Base-by-base conservation (phyloP, 2,329 filamentous ascomycete species). In the Cladosporium velox region DNA sequence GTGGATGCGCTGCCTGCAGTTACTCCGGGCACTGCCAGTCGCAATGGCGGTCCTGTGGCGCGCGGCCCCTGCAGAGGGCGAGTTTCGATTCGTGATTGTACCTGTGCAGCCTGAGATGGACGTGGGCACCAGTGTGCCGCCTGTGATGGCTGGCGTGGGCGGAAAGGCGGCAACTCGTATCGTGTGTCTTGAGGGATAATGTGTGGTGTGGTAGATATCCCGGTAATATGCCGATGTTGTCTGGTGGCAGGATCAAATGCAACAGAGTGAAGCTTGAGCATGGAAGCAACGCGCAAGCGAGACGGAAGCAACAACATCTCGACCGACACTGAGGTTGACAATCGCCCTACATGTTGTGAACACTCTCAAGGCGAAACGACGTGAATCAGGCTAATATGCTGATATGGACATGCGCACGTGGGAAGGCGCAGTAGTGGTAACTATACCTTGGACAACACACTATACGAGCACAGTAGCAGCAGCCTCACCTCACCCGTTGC, bases 11-110 rank as follows among this genome's bases (percentile, higher is more conserved):
- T 60, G 59, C 30, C 26, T n/a, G 54, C 34, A 26, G 32, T 34
- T 64, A 44, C 61, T 64, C 61, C 61, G 61, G 47, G 7, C 51
- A 64, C 26, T 21, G 24, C 61, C 61, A 44, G 61, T 64, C 35
- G 49, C 49, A 57, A 30, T 24, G 14, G 24, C 47, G 34, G 21
- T 18, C 41, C 34, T 52, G 51, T 57, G 49, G 51, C 61, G 49
- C 61, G 49, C 61, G 24, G 51, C 32, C 61, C 61, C 61, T 64
- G 61, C 61, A 57, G 61, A 18, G 21, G 1, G 26, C 4, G n/a
- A 47, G n/a, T 21, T 47, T 21, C 41, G 41, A 47, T 47, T 47
- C 41, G 41, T 47, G 41, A 47, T 47, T 47, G 18, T 32, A 34
- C 30, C 52, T 30, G 52, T 57, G 28, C 18, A 21, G 18, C 52